Evolutionary conservation across 164 flowering plant genomes (phyloP).

Genomic region (Cinnamomum micranthum): DNA sequence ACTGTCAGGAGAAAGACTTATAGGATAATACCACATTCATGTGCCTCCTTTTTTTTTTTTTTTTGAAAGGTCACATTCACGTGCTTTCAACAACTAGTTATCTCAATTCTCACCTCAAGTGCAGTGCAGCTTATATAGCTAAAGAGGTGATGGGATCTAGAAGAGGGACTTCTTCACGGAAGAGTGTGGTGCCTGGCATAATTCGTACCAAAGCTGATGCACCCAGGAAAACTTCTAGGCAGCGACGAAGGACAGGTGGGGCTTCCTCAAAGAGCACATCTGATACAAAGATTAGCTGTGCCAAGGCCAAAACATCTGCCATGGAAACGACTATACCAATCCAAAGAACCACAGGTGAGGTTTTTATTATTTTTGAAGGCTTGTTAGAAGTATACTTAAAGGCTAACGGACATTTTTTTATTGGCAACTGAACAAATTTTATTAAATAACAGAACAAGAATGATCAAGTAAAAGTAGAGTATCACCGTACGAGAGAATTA

Average conservation of each 20-base stretch:
- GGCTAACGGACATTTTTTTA: not conserved
- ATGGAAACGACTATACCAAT: constrained; percentile 15
- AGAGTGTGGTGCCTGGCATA: not conserved
- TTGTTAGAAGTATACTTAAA: not conserved
- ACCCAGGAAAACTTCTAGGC: constrained; percentile 25
- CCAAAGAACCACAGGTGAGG: constrained; percentile 13
- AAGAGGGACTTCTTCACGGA: constrained; percentile 1
- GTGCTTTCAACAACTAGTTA: no score
- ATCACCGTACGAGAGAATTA: no score
- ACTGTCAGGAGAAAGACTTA: no score
- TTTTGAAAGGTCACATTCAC: no score
- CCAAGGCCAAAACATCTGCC: constrained; percentile 10
- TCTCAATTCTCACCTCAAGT: no score
- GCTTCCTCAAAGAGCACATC: constrained; percentile 11
- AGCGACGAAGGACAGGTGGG: constrained; percentile 10
- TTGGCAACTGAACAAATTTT: no score
- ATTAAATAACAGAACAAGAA: no score
- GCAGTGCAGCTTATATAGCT: not conserved
- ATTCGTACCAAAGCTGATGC: constrained; percentile 6
- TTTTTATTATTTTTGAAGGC: not conserved
- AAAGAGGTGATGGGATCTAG: constrained; percentile 4
- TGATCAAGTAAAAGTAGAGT: no score
- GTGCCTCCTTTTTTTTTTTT: no score
- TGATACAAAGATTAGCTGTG: constrained; percentile 1
- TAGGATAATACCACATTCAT: no score